Evolutionary conservation across 2,329 filamentous ascomycete genomes (phyloP), one percentile per base, ranked within the genome.

Genomic region (Ophiostoma populinum): DNA sequence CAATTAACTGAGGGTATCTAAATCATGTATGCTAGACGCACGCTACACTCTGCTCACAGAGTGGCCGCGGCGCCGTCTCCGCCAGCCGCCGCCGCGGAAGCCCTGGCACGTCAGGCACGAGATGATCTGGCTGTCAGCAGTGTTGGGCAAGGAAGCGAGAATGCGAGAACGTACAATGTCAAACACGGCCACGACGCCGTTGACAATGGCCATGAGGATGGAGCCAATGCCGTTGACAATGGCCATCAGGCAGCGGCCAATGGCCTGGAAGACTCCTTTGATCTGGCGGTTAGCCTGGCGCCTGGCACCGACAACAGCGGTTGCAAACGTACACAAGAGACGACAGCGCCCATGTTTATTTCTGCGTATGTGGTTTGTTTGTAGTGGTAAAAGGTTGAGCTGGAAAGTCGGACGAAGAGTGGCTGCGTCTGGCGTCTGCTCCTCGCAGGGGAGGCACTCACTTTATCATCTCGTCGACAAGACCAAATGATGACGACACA

Each of bases 291-390:
- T 20, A 39, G 36, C 11, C n/a, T n/a, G n/a, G n/a, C n/a, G n/a
- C n/a, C n/a, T n/a, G n/a, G n/a, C n/a, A n/a, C n/a, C n/a, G n/a
- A n/a, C n/a, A n/a, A n/a, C n/a, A n/a, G n/a, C n/a, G n/a, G n/a
- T n/a, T n/a, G n/a, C n/a, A n/a, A 21, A 68, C 79, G 50, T 80
- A 87, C 80, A 53, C 80, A 86, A 54, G 80, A 86, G 46, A 83
- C 64, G 50, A 90, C 75, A 56, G 77, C 80, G 61, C 81, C 81
- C 81, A 90, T 87, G 46, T 55, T 75, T 57, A 49, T 40, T 35
- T 25, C 41, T 16, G 34, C 24, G 27, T 17, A 13, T n/a, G 28
- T 24, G 13, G 18, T 16, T 16, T 30, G 19, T 21, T 32, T 37
- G 26, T 7, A 20, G 22, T 10, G n/a, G n/a, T n/a, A n/a, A n/a